Evolutionary conservation across 1,284 basidiomycete genomes (phyloP).

Genomic region (Volvariella volvacea): DNA sequence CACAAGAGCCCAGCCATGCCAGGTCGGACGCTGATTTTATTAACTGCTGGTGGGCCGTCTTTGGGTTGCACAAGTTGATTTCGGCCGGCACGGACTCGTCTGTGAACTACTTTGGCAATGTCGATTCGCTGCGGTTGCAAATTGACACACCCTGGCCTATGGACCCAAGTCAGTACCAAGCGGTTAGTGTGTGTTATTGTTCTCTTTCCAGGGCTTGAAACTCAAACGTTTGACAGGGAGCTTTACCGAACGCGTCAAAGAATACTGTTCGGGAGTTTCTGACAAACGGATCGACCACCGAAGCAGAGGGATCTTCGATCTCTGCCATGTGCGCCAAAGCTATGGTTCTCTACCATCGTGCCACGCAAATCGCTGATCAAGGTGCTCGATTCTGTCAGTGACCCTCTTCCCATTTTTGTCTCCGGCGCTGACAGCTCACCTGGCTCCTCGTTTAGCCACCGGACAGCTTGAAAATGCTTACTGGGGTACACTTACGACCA

Average conservation of each 20-base stretch:
- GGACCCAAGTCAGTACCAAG: constrained; percentile 37
- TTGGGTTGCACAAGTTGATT: constrained; percentile 45
- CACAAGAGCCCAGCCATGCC: constrained; percentile 24
- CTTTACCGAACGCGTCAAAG: constrained; percentile 24
- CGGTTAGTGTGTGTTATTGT: constrained; percentile 25
- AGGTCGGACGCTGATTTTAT: constrained; percentile 53
- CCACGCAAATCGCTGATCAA: constrained; percentile 19
- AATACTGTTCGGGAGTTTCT: constrained; percentile 28
- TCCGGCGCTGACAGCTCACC: too few relatives aligned
- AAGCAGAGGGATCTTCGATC: constrained; percentile 14
- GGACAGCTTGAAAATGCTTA: too few relatives aligned
- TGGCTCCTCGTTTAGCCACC: too few relatives aligned
- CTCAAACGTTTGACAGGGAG: constrained; percentile 17
- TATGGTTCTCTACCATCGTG: constrained; percentile 33
- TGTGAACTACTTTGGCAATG: constrained; percentile 33
- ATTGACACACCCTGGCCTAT: constrained; percentile 58
- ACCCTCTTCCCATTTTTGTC: too few relatives aligned
- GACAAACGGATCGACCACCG: constrained; percentile 15
- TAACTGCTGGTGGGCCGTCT: constrained; percentile 51
- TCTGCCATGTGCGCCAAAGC: constrained; percentile 27
- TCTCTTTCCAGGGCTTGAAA: constrained; percentile 2
- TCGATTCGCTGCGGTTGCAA: constrained; percentile 37
- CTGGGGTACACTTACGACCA: too few relatives aligned
- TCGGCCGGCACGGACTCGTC: constrained; percentile 39
- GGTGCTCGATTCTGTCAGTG: too few relatives aligned